A percentile compares a stretch with the other conserved stretches of the same genome.
phyloP scores from a whole-genome alignment of 1,284 basidiomycete species.

The Apiotrichum domesticum region DNA sequence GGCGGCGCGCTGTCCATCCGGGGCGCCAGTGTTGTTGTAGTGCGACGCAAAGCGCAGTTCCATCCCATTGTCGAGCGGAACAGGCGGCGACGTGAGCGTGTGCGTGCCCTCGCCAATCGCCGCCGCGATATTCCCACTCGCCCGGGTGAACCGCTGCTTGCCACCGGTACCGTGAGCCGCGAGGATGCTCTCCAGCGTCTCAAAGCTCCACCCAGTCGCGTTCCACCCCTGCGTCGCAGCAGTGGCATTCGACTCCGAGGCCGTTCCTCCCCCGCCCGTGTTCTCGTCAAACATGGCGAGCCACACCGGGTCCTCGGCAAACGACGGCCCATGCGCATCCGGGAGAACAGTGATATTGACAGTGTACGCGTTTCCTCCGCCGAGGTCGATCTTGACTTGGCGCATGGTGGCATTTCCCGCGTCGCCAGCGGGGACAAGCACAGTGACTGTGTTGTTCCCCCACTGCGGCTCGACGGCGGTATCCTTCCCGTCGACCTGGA shows the following conservation, averaged over 20 bases:
- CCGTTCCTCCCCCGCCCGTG: too few relatives aligned
- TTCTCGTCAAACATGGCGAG: conserved; percentile 3
- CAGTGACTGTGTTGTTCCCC: too few relatives aligned
- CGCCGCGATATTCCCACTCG: background rate
- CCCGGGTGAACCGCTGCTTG: conserved; percentile 1
- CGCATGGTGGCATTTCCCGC: too few relatives aligned
- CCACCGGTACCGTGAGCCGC: background rate
- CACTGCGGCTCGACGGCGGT: too few relatives aligned
- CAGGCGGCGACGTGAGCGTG: background rate
- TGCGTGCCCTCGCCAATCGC: background rate
- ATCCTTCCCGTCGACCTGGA: too few relatives aligned
- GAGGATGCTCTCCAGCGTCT: background rate
- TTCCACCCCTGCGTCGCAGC: background rate
- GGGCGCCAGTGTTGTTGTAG: background rate
- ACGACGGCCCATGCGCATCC: background rate
- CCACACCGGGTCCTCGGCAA: conserved; percentile 2
- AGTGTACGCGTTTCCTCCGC: too few relatives aligned
- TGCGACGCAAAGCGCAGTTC: conserved; percentile 7
- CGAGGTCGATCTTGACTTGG: too few relatives aligned
- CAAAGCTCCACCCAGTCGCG: background rate
- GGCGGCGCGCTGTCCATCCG: background rate
- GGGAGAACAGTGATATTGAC: conserved; percentile 4
- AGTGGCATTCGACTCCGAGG: too few relatives aligned
- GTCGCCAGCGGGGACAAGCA: too few relatives aligned
- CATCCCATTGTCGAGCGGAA: background rate